Evolutionary conservation across 1,139 yeast species (phyloP).

Genomic region (Scheffersomyces quercinus): DNA sequence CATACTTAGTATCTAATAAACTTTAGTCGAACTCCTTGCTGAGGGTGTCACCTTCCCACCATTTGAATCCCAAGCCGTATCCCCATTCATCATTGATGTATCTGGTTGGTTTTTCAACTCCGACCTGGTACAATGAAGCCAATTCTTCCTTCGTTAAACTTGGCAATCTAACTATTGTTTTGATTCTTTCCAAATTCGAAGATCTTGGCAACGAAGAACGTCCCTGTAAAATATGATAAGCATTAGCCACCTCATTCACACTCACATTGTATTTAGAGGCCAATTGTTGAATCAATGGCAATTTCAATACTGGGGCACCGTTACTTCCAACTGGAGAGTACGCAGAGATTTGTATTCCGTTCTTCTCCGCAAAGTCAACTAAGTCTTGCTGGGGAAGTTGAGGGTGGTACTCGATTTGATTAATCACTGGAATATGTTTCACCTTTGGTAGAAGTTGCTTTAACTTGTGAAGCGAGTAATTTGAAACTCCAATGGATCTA

Average conservation of each 20-base stretch:
- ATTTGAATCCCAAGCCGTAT: conserved; percentile 36
- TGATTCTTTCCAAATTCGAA: conserved; percentile 39
- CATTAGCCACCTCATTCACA: conserved; percentile 35
- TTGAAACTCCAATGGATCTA: conserved; percentile 34
- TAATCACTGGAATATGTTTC: conserved; percentile 30
- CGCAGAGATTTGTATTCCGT: conserved; percentile 29
- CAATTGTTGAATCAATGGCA: conserved; percentile 31
- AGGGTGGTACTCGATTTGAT: conserved; percentile 41
- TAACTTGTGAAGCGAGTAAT: conserved; percentile 30
- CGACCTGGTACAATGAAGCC: conserved; percentile 39
- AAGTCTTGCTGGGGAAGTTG: conserved; percentile 41
- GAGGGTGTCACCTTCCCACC: conserved; percentile 35
- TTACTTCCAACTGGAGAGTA: conserved; percentile 38
- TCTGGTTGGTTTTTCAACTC: conserved; percentile 43
- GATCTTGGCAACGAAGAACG: conserved; percentile 37
- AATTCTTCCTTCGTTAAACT: conserved; percentile 46
- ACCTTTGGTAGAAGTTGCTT: conserved; percentile 27
- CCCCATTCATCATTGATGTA: conserved; percentile 40
- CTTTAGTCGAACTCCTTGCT: conserved; percentile 11
- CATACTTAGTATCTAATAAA: neutral
- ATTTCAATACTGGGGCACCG: conserved; percentile 38
- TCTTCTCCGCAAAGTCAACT: conserved; percentile 24
- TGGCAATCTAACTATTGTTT: conserved; percentile 32
- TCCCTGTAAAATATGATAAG: conserved; percentile 39
- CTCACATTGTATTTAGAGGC: conserved; percentile 34